Conservation (phyloP, 2,329 filamentous ascomycete genomes). For the Cryphonectria carpinicola region DNA sequence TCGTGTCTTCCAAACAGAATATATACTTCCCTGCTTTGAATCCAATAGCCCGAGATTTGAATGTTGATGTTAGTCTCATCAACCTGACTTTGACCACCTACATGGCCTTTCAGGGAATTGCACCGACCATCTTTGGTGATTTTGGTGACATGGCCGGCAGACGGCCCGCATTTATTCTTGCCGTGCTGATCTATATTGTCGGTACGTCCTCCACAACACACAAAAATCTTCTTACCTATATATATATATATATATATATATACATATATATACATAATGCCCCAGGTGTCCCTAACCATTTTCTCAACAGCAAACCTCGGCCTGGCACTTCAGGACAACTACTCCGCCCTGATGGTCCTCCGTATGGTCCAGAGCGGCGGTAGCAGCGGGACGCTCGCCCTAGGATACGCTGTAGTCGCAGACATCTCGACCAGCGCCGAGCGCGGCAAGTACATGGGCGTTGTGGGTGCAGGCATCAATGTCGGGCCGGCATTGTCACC, state of each 20-base stretch:
- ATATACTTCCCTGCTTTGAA: conserved; percentile 56
- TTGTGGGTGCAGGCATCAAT: conserved; percentile 63
- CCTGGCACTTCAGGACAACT: conserved; percentile 60
- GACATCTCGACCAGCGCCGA: conserved; percentile 72
- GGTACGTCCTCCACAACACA: conserved; percentile 14
- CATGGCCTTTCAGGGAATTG: conserved; percentile 66
- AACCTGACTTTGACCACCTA: conserved; percentile 62
- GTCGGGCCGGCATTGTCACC: conserved; percentile 61
- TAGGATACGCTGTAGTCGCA: conserved; percentile 72
- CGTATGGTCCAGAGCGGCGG: conserved; percentile 67
- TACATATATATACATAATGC: too few relatives aligned
- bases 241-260: too few relatives aligned
- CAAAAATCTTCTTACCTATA: too few relatives aligned
- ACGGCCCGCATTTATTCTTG: conserved; percentile 63
- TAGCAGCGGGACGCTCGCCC: conserved; percentile 70
- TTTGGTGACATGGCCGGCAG: conserved; percentile 64
- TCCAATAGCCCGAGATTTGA: conserved; percentile 43
- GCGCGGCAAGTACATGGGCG: conserved; percentile 73
- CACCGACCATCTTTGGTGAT: conserved; percentile 64
- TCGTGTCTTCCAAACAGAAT: conserved; percentile 40
- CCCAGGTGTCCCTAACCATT: neutral
- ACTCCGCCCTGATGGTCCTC: conserved; percentile 61
- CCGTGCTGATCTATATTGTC: conserved; percentile 59
- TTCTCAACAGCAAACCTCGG: conserved; percentile 56
- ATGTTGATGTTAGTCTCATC: conserved; percentile 45